These are phyloP conservation scores for Friedmanniomyces simplex DNA, from an alignment of 495 filamentous ascomycete species.

Conservation along the genomic window DNA sequence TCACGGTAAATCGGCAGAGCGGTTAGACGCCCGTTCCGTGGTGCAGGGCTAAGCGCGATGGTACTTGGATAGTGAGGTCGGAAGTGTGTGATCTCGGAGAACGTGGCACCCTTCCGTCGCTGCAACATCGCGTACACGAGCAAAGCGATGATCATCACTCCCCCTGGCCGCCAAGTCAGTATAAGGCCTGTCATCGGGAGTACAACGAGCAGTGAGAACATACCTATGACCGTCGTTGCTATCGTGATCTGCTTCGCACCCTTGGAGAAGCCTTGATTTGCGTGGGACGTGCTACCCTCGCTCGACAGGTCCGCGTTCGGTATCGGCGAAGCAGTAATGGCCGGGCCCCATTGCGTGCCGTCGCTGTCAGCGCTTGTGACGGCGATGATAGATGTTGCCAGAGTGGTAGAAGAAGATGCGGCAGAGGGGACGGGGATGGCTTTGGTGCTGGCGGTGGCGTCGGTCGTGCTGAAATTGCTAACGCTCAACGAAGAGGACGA, in stretches of 20 bases:
- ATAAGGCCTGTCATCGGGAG: neutral
- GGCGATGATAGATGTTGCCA: neutral
- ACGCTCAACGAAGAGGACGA: neutral
- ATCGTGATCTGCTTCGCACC: neutral
- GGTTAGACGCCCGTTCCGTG: constrained; percentile 2
- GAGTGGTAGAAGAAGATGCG: neutral
- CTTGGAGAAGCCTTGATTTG: neutral
- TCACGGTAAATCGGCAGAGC: constrained; percentile 17
- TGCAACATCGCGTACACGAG: constrained; percentile 7
- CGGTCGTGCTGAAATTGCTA: neutral
- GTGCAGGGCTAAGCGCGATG: neutral
- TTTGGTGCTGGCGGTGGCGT: too few species aligned
- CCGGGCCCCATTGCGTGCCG: constrained; percentile 3
- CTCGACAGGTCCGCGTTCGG: neutral
- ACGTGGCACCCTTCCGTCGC: constrained; percentile 12
- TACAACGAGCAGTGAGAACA: neutral
- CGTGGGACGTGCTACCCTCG: neutral
- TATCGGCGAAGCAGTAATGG: constrained; percentile 7
- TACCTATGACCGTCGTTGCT: constrained; percentile 12
- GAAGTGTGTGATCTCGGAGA: constrained; percentile 11
- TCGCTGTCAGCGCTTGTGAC: neutral
- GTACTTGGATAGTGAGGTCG: constrained; percentile 5
- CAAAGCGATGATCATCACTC: constrained; percentile 4
- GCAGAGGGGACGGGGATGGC: neutral
- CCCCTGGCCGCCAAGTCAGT: constrained; percentile 4